Conservation (phyloP, 768 basidiomycete genomes). For the Mycena crocata region DNA sequence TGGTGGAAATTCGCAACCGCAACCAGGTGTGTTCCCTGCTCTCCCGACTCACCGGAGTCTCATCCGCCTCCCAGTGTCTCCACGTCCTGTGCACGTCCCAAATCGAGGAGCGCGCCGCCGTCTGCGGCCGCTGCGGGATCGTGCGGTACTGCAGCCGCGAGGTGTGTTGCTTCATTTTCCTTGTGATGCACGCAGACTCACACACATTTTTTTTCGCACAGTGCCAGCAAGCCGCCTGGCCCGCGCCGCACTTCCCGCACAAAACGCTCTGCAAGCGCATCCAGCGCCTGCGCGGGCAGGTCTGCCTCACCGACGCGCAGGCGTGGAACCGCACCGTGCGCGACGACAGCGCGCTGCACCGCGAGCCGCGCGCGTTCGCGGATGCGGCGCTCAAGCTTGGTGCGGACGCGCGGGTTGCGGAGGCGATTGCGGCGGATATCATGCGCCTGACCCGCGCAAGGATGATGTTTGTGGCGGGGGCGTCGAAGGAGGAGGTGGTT, state of each 20-base stretch:
- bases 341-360: no score
- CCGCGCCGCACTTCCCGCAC: conserved; percentile 14
- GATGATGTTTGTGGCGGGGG: no score
- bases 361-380: no score
- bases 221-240: conserved; percentile 17
- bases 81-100: conserved; percentile 9
- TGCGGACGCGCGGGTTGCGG: no score
- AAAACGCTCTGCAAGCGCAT: conserved; percentile 20
- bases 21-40: conserved; percentile 15
- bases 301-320: not conserved
- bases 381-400: no score
- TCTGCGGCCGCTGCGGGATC: conserved; percentile 15
- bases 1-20: conserved; percentile 19
- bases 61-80: not conserved
- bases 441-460: no score
- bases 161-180: not conserved
- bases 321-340: conserved; percentile 20
- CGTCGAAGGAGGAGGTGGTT: no score
- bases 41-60: not conserved
- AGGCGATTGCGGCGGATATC: no score
- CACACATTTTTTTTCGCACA: not conserved
- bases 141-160: conserved; percentile 17
- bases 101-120: conserved; percentile 5
- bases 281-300: conserved; percentile 11
- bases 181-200: conserved; percentile 1